phyloP scores from a whole-genome alignment of 495 filamentous ascomycete genomes.

The Penicillium goetzii region DNA sequence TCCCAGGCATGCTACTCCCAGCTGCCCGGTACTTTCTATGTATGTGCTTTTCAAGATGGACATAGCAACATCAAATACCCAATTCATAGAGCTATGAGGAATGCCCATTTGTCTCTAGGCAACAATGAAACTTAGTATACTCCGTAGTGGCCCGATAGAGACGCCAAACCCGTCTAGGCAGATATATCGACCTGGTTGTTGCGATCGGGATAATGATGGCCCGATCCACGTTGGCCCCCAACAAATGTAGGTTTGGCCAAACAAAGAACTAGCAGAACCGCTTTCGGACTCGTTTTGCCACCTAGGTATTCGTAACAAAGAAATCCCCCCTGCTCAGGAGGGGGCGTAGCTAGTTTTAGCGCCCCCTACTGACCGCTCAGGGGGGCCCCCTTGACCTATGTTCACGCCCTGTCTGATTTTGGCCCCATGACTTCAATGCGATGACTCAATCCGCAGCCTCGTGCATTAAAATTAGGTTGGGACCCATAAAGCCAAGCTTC shows the following conservation, averaged over 20 bases:
- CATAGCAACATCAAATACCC: constrained; percentile 1
- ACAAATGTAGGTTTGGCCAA: too few relatives aligned
- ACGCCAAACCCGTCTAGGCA: too few relatives aligned
- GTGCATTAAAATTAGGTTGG: background rate
- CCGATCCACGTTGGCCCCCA: background rate
- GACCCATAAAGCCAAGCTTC: background rate
- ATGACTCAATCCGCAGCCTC: background rate
- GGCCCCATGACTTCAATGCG: background rate
- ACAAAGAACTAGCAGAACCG: too few relatives aligned
- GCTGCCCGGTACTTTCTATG: background rate
- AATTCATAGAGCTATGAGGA: background rate
- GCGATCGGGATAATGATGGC: background rate
- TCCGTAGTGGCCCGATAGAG: background rate
- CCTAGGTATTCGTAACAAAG: too few relatives aligned
- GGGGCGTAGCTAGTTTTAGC: too few relatives aligned
- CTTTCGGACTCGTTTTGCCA: too few relatives aligned
- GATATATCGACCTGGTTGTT: too few relatives aligned
- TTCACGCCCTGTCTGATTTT: background rate
- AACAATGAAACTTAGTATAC: background rate
- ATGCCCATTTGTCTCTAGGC: background rate
- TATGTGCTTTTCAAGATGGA: constrained; percentile 6
- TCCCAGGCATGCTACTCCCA: background rate
- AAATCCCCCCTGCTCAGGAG: too few relatives aligned
- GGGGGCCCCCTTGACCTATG: too few relatives aligned
- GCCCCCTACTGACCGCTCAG: too few relatives aligned